Evolutionary conservation across 306 rosid species (phyloP).

Genomic region (Carpinus fangiana): DNA sequence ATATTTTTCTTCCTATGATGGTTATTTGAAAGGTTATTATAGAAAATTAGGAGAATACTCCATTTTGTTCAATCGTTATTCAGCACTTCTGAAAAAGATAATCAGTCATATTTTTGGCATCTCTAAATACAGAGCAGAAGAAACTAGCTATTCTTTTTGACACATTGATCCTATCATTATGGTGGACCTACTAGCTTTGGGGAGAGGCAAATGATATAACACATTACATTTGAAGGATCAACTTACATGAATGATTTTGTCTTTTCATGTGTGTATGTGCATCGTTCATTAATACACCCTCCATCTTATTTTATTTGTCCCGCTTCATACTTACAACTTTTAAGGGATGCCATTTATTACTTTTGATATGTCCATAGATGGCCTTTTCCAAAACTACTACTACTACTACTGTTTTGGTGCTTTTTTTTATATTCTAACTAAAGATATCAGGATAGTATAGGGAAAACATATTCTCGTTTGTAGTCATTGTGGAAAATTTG

Average conservation of each 20-base stretch:
- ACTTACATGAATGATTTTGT: not conserved
- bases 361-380: not conserved
- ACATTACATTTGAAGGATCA: not conserved
- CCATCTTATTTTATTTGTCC: not conserved
- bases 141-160: not conserved
- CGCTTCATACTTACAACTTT: not conserved
- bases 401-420: not conserved
- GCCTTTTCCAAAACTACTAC: not conserved
- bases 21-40: not conserved
- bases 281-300: not conserved
- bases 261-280: not conserved
- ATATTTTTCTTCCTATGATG: not conserved
- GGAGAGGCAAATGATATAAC: not conserved
- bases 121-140: not conserved
- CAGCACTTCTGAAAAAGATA: not conserved
- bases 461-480: not conserved
- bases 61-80: too few relatives aligned
- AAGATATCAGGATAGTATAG: not conserved
- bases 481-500: not conserved
- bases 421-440: not conserved
- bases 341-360: not conserved
- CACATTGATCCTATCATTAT: not conserved
- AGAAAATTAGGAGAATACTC: too few relatives aligned
- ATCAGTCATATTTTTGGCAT: not conserved
- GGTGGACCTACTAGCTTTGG: not conserved